These are phyloP conservation scores for Phytopythium oedochilum DNA, from an alignment of 352 stramenopile genomes.

Conservation along the genomic window DNA sequence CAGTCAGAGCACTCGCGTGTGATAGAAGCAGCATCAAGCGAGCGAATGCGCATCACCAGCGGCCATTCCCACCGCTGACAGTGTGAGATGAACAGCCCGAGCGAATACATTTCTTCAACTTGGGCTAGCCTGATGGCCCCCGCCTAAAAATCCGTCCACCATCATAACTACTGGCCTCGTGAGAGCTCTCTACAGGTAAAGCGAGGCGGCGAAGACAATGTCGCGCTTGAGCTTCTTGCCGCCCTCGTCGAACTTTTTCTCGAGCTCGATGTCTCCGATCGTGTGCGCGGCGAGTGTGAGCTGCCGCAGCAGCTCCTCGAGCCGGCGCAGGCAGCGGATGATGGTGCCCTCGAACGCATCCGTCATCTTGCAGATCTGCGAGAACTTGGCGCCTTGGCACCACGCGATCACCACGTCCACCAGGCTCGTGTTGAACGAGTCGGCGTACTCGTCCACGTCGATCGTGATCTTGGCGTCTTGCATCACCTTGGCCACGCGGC, in stretches of 20 bases:
- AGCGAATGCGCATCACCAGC: neutral
- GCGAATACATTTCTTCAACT: neutral
- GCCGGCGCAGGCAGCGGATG: slow-evolving; percentile 94
- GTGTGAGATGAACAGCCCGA: neutral
- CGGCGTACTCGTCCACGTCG: slow-evolving; percentile 97
- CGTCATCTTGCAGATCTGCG: slow-evolving; percentile 98
- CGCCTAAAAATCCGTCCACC: too few species aligned
- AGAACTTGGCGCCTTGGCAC: slow-evolving; percentile 97
- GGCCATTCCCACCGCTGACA: too few species aligned
- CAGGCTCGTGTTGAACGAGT: slow-evolving; percentile 97
- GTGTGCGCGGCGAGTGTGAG: slow-evolving; percentile 93
- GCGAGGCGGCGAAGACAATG: slow-evolving; percentile 99
- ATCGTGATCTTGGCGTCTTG: slow-evolving; percentile 92
- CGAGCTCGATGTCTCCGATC: slow-evolving; percentile 96
- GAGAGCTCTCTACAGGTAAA: slow-evolving; percentile 93
- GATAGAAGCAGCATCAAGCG: neutral
- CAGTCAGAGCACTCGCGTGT: too few species aligned
- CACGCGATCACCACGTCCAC: slow-evolving; percentile 98
- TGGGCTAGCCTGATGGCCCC: neutral
- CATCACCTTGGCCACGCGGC: slow-evolving; percentile 88
- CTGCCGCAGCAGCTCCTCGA: slow-evolving; percentile 98
- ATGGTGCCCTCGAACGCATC: slow-evolving; percentile 98
- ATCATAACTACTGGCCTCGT: too few species aligned
- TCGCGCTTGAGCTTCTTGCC: slow-evolving; percentile 97
- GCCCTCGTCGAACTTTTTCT: slow-evolving; percentile 97